Base-by-base conservation (phyloP, 2,329 filamentous ascomycete species). In the Apiospora saccharicola region DNA sequence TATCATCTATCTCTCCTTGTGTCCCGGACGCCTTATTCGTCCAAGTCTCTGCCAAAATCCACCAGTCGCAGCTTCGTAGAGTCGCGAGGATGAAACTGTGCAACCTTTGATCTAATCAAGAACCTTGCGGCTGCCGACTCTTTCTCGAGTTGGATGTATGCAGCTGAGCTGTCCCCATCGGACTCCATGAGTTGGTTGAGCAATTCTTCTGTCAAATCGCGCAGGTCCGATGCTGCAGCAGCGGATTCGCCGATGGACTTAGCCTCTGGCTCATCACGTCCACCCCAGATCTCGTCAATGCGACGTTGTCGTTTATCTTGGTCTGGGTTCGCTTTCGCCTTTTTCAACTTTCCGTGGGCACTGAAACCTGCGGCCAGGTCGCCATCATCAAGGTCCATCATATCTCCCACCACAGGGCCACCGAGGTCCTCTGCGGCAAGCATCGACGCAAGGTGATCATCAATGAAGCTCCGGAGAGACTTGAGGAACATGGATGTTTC, bases 361-460 rank as follows among this genome's bases (percentile, higher is more conserved):
- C 85, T 91, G 79, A 92, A 92, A 1, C 89, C 90, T 12, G 86
- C 87, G 6, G 85, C 87, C 7, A 92, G 82, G 74, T 88, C 88
- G 64, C 92, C 88, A 12, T 88, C 76, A 85, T 91, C 82, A 30
- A 93, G 78, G 80, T 93, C 90, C 78, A 92, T 86, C 76, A 92
- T 85, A 75, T 94, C 92, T 4, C 94, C 93, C 0, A 95, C 93
- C 14, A 95, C 92, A 0, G 94, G 94, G 0, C 94, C 94, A 10
- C 94, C 94, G 1, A 95, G 86, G 78, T 95, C 93, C 82, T 97
- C 94, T 0, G 93, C 93, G 8, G 94, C 94, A 61, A 97, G 85
- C 90, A 96, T 93, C 3, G 89, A 83, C 1, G 93, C 92, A 0
- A 97, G 86, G 53, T 90, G 88, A 61, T 90, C 84, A 74, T 93